Evolutionary conservation across 2,329 filamentous ascomycete species (phyloP).

Genomic region (Claviceps maximensis): DNA sequence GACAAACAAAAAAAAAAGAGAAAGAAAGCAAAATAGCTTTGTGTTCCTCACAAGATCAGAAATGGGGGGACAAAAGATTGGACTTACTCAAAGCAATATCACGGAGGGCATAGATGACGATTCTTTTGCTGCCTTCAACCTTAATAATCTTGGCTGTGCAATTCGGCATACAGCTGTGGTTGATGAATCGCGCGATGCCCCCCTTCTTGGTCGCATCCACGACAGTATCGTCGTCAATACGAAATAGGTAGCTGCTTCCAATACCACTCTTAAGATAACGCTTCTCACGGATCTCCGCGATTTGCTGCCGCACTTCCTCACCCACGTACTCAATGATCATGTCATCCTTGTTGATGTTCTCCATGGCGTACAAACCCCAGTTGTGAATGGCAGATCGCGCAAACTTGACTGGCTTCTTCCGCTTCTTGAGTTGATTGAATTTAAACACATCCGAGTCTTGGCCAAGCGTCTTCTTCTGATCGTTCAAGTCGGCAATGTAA

Average conservation of each 20-base stretch:
- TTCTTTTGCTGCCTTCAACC: slow-evolving; percentile 93
- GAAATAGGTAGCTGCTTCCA: slow-evolving; percentile 92
- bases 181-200: slow-evolving; percentile 96
- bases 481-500: slow-evolving; percentile 86
- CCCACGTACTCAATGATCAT: slow-evolving; percentile 99
- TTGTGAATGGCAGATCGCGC: slow-evolving; percentile 96
- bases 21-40: background rate
- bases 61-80: background rate
- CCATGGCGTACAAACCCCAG: slow-evolving; percentile 95
- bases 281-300: slow-evolving; percentile 89
- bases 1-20: background rate
- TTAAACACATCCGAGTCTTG: slow-evolving; percentile 82
- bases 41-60: background rate
- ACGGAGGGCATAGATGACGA: slow-evolving; percentile 95
- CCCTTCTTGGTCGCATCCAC: slow-evolving; percentile 98
- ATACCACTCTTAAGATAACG: slow-evolving; percentile 93
- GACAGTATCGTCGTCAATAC: slow-evolving; percentile 94
- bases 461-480: slow-evolving; percentile 77
- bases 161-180: slow-evolving; percentile 95
- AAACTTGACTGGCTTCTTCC: slow-evolving; percentile 98
- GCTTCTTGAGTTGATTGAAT: slow-evolving; percentile 98
- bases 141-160: slow-evolving; percentile 99
- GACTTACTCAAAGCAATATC: slow-evolving; percentile 87
- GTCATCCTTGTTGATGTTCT: slow-evolving; percentile 92
- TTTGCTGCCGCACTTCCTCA: slow-evolving; percentile 91